Evolutionary conservation across 2,329 filamentous ascomycete species (phyloP), one percentile per base, ranked within the genome.

Genomic region (Phyllachora maydis): DNA sequence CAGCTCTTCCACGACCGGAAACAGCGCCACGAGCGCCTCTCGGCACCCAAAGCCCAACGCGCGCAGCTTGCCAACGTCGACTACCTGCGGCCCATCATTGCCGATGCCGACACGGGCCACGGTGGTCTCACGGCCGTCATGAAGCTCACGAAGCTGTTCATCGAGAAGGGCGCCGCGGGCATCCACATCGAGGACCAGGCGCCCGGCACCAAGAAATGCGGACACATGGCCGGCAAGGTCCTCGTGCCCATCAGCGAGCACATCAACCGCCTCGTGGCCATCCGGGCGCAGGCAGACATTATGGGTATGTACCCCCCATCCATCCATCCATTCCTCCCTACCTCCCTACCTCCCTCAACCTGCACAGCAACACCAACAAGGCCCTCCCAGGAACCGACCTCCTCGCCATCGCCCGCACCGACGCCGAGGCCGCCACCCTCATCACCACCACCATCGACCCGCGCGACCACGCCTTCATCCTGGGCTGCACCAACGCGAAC

Each of bases 1-100:
- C 88, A 98, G 54, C 71, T 95, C 27, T 98, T 98, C 74, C 88
- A 98, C 56, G 88, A 98, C 63, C 78, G 88, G 43, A 98, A 98
- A 56, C 88, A 98, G 55, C 75, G 88, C 34, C 82, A 95, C 50
- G 88, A 95, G 51, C 81, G 88, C 29, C 55, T 95, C 24, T 75
- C 67, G 33, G 71, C 63, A 6, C 67, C 82, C 14, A 75, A 75
- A 44, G 56, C 62, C 13, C 61, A 82, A 42, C 78, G 88, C 27
- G 51, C 55, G 35, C 72, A 69, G 31, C 54, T 88, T 23, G 56
- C 74, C 30, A 88, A 90, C 47, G 59, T 82, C 40, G 88, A 98
- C 55, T 98, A 88, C 54, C 70, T 98, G 22, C 75, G 88, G 11
- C 88, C 88, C 30, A 92, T 98, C 48, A 69, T 98, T 37, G 88